These are phyloP conservation scores for Populus trichocarpa DNA, from an alignment of 441 rosid species.

Conservation along the genomic window DNA sequence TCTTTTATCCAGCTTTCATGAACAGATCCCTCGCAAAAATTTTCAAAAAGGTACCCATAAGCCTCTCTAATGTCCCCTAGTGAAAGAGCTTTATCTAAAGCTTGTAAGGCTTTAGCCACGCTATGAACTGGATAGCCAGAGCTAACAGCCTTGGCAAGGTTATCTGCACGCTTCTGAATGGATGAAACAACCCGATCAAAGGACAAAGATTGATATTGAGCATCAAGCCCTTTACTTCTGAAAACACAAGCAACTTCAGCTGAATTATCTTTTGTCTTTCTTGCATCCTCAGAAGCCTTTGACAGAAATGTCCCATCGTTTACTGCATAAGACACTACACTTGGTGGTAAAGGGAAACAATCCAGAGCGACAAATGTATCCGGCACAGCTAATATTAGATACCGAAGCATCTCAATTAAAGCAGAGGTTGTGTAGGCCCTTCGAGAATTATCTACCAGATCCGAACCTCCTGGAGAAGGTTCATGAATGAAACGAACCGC, in stretches of 20 bases:
- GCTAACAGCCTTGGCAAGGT: slow-evolving; percentile 72
- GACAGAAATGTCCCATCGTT: slow-evolving; percentile 68
- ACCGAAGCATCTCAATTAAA: slow-evolving; percentile 86
- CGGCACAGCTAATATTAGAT: slow-evolving; percentile 88
- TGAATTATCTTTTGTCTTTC: slow-evolving; percentile 54
- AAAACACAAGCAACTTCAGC: slow-evolving; percentile 48
- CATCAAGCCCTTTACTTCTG: slow-evolving; percentile 66
- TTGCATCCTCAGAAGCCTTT: slow-evolving; percentile 66
- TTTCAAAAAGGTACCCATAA: slow-evolving; percentile 71
- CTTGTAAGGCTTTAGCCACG: slow-evolving; percentile 89
- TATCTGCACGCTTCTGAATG: slow-evolving; percentile 74
- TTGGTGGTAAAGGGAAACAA: slow-evolving; percentile 91
- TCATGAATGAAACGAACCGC: slow-evolving; percentile 80
- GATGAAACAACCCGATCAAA: slow-evolving; percentile 67
- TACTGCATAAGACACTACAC: slow-evolving; percentile 64
- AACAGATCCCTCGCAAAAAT: slow-evolving; percentile 70
- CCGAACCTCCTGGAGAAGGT: slow-evolving; percentile 93
- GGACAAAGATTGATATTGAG: slow-evolving; percentile 69
- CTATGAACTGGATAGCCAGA: slow-evolving; percentile 66
- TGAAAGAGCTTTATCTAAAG: slow-evolving; percentile 77
- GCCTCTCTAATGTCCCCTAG: slow-evolving; percentile 79
- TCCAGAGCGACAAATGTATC: slow-evolving; percentile 96
- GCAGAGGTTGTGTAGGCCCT: slow-evolving; percentile 93
- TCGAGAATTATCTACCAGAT: slow-evolving; percentile 94
- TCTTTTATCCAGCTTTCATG: slow-evolving; percentile 86